Evolutionary conservation across 225 moss, liverwort and hornwort species (phyloP), one percentile per base, ranked within the genome.

Genomic region (Marchantia paleacea): DNA sequence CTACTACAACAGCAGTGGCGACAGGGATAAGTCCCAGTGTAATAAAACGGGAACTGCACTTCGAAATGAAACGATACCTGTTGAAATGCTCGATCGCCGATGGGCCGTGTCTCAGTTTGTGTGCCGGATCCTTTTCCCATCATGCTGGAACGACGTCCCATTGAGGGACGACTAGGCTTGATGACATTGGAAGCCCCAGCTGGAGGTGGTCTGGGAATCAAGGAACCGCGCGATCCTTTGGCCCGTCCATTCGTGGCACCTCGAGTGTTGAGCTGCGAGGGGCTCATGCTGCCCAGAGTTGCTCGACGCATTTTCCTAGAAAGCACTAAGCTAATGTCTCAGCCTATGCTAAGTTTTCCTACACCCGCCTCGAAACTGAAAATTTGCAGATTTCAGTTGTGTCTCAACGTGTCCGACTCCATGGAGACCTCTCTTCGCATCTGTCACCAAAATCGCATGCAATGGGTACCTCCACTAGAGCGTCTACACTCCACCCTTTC

Each of bases 41-140:
- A 39, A 39, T 39, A 25, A 29, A 75, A 55, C 0, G 30, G 16
- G 0, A 55, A 10, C 0, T 53, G 12, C 20, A 26, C 2, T 7
- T 8, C 3, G 13, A 55, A 0, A 1, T 48, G 6, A 49, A 64
- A 50, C 48, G 13, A 82, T 51, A 88, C 88, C 72, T 94, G 93
- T 67, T 99, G 99, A 67, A 95, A 99, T 25, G 83, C 82, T 71
- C 87, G 86, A 77, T 99, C 95, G 49, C 78, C 86, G 48, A 99
- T 75, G 7, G 93, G 89, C 52, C 99, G 84, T 39, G 91, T 88
- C 77, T 99, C 99, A 47, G 83, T 79, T 3, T 88, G 87, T 61
- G 82, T 75, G 79, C 94, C 89, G 55, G 86, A 61, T 50, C 78
- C 88, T 69, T 92, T 95, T 3, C 91, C 88, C 26, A 89, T 87